phyloP scores from a whole-genome alignment of 2,329 filamentous ascomycete genomes.

The Raffaelea ambrosiae region DNA sequence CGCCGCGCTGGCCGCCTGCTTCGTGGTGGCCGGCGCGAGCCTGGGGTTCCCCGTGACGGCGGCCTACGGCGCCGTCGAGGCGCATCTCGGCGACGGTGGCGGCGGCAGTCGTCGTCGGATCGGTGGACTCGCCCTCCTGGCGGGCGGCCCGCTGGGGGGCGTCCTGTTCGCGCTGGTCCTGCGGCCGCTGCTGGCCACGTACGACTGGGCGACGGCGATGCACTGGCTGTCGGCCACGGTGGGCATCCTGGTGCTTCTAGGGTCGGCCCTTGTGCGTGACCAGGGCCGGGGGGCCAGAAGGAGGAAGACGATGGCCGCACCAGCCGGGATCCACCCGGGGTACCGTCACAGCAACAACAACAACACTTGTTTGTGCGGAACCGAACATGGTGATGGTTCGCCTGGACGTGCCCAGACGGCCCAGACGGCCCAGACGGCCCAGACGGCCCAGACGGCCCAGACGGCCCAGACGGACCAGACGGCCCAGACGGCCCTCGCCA shows the following conservation, averaged over 20 bases:
- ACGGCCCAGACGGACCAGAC: too few species aligned
- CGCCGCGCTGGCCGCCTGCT: slow-evolving; percentile 20
- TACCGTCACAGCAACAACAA: too few species aligned
- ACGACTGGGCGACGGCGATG: slow-evolving; percentile 15
- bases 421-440: too few species aligned
- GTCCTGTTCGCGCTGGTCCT: slow-evolving; percentile 21
- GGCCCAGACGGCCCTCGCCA: too few species aligned
- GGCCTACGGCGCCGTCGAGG: slow-evolving; percentile 17
- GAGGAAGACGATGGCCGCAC: slow-evolving; percentile 6
- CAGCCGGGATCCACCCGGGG: too few species aligned
- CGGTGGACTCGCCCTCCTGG: too few species aligned
- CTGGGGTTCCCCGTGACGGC: slow-evolving; percentile 17
- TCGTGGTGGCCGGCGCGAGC: slow-evolving; percentile 18
- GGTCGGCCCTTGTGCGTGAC: slow-evolving; percentile 14
- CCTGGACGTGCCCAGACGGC: too few species aligned
- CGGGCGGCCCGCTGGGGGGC: slow-evolving; percentile 21
- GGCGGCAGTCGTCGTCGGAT: slow-evolving; percentile 17
- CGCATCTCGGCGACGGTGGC: slow-evolving; percentile 16
- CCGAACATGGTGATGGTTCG: too few species aligned
- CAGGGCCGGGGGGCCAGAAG: too few species aligned
- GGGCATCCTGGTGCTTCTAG: slow-evolving; percentile 12
- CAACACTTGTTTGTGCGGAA: too few species aligned
- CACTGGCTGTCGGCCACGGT: slow-evolving; percentile 17
- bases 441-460: too few species aligned
- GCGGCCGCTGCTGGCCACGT: slow-evolving; percentile 15